A percentile compares a stretch with the other conserved stretches of the same genome.
These are phyloP conservation scores for Phaeoacremonium minimum DNA, from an alignment of 2,329 filamentous ascomycete genomes.

Conservation along the genomic window DNA sequence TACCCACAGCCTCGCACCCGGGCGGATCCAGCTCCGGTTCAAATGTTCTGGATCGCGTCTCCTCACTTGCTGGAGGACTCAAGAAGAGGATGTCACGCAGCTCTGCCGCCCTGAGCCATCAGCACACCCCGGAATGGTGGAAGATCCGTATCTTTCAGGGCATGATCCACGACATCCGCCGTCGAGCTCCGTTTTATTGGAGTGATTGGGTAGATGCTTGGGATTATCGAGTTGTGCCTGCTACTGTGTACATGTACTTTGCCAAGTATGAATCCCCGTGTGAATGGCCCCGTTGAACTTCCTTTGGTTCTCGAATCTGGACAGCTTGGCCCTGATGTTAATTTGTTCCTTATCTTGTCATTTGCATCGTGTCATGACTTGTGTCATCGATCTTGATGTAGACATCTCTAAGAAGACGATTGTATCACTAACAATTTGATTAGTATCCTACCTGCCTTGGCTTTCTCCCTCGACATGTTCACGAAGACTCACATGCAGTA, in stretches of 20 bases:
- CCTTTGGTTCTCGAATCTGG: too few species aligned
- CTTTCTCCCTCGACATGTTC: constrained; percentile 92
- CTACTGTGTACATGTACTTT: constrained; percentile 92
- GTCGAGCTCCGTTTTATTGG: constrained; percentile 70
- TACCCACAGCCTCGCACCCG: constrained; percentile 6
- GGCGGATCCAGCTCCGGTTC: constrained; percentile 6
- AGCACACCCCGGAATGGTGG: constrained; percentile 56
- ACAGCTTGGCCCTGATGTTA: too few species aligned
- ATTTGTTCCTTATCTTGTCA: too few species aligned
- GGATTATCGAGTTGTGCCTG: constrained; percentile 85
- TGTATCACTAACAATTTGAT: constrained; percentile 1
- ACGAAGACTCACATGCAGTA: constrained; percentile 80
- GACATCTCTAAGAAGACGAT: too few species aligned
- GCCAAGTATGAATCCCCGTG: constrained; percentile 63
- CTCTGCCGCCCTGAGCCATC: constrained; percentile 1
- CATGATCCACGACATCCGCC: constrained; percentile 73
- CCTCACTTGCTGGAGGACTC: constrained; percentile 15
- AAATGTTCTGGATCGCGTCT: constrained; percentile 7
- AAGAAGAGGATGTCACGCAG: constrained; percentile 3
- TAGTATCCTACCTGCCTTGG: constrained; percentile 81
- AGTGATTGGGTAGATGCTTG: constrained; percentile 85
- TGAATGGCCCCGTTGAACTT: constrained; percentile 1
- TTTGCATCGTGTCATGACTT: too few species aligned
- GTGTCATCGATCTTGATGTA: too few species aligned
- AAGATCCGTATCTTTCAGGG: constrained; percentile 70